Evolutionary conservation across 768 basidiomycete genomes (phyloP), one percentile per base, ranked within the genome.

Genomic region (Serendipita indica): DNA sequence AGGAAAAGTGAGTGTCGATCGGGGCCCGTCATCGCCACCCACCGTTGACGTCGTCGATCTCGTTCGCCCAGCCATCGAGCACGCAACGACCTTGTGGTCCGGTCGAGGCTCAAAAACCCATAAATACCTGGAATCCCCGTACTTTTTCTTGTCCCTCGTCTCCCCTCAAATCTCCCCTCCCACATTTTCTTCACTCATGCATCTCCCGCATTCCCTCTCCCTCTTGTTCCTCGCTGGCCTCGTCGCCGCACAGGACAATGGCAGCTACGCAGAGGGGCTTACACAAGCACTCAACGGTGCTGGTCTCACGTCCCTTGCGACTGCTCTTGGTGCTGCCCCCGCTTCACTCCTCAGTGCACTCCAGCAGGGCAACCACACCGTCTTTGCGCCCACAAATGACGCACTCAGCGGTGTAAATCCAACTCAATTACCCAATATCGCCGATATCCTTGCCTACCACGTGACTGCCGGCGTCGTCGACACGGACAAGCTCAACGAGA

Each of bases 321-420:
- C 14, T 27, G 25, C 25, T 13, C 45, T 46, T 20, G 25, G 25
- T 20, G 13, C 45, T 27, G 45, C 27, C 2, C 45, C 45, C 27
- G 22, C 33, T 2, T 7, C 63, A 13, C 25, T 64, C n/a, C 33
- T 64, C 22, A 58, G 58, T 3, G 57, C 63, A 5, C 22, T 58
- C 32, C 59, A 63, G 56, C 33, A 56, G 57, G 77, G 76, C 3
- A 70, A 41, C 12, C 73, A 69, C 60, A 77, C 79, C 0, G 61
- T 84, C 13, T 84, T 84, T 64, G 79, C 77, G 0, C 81, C 83
- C 2, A 74, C 67, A 56, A 73, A 84, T 63, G 63, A 65, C 1
- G 82, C 84, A 3, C 74, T 72, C 56, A 46, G 65, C 4, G 64
- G 60, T 25, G 67, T 75, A 59, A 72, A 68, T 57, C 60, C 62